Evolutionary conservation across 1,284 basidiomycete genomes (phyloP).

Genomic region (Tilletia horrida): DNA sequence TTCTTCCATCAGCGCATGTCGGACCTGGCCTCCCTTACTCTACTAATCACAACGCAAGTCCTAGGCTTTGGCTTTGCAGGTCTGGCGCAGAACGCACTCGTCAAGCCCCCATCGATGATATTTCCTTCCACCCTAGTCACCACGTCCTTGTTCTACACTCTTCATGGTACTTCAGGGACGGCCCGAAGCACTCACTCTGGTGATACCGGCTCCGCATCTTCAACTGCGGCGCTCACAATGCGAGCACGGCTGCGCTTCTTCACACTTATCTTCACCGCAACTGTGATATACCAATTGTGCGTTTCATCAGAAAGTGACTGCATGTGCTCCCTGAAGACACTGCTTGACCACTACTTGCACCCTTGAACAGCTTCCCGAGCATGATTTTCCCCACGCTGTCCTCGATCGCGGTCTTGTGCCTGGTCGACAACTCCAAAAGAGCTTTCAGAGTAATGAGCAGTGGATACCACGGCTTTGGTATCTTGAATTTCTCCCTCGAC

Average conservation of each 20-base stretch:
- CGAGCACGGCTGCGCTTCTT: slow-evolving; percentile 57
- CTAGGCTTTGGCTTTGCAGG: slow-evolving; percentile 54
- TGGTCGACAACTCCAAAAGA: slow-evolving; percentile 57
- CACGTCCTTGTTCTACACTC: slow-evolving; percentile 59
- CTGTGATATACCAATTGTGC: slow-evolving; percentile 21
- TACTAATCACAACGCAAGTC: slow-evolving; percentile 52
- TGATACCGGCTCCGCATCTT: background rate
- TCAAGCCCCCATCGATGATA: slow-evolving; percentile 54
- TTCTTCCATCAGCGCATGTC: slow-evolving; percentile 53
- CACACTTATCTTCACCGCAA: slow-evolving; percentile 55
- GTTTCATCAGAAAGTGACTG: background rate
- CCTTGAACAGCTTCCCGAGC: slow-evolving; percentile 57
- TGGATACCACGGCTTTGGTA: slow-evolving; percentile 60
- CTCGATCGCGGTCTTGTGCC: slow-evolving; percentile 58
- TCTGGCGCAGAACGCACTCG: slow-evolving; percentile 49
- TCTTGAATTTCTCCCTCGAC: slow-evolving; percentile 59
- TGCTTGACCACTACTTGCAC: background rate
- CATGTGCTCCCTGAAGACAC: background rate
- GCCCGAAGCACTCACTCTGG: background rate
- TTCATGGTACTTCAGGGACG: slow-evolving; percentile 54
- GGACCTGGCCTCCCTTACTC: slow-evolving; percentile 40
- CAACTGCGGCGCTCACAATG: slow-evolving; percentile 48
- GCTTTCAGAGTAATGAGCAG: slow-evolving; percentile 58
- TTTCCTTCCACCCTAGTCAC: slow-evolving; percentile 59
- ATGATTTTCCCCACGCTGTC: slow-evolving; percentile 59